These are phyloP conservation scores for Diddensiella caesifluorescens DNA, from an alignment of 805 yeast species.

Conservation along the genomic window DNA sequence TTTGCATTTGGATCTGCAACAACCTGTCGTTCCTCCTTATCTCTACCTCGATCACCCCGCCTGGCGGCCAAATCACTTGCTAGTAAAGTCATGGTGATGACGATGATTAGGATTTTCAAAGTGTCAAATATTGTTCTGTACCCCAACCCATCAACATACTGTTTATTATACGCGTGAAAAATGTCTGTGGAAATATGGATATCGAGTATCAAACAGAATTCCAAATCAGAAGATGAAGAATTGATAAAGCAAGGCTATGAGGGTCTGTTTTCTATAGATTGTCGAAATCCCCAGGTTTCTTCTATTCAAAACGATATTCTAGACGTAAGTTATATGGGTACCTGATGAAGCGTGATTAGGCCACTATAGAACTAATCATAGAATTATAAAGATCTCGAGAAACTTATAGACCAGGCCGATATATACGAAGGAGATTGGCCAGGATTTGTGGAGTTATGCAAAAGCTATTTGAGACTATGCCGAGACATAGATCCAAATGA, in stretches of 20 bases:
- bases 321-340: slow-evolving; percentile 15
- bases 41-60: too few species aligned
- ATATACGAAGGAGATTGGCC: slow-evolving; percentile 36
- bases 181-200: slow-evolving; percentile 20
- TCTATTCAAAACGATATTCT: slow-evolving; percentile 34
- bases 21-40: not conserved
- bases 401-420: slow-evolving; percentile 27
- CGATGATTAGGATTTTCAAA: too few species aligned
- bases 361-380: slow-evolving; percentile 6
- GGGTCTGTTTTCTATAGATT: slow-evolving; percentile 28
- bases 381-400: slow-evolving; percentile 19
- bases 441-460: slow-evolving; percentile 45
- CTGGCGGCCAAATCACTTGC: not conserved
- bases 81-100: too few species aligned
- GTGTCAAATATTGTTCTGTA: too few species aligned
- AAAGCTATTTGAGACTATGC: slow-evolving; percentile 44
- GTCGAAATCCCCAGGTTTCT: slow-evolving; percentile 34
- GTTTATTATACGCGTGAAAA: not conserved
- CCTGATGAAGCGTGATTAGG: slow-evolving; percentile 10
- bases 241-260: slow-evolving; percentile 12
- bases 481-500: slow-evolving; percentile 52
- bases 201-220: slow-evolving; percentile 6
- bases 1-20: not conserved
- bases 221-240: not conserved
- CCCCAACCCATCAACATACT: too few species aligned